Evolutionary conservation across 1,139 yeast species (phyloP).

Genomic region (Maudiozyma humilis): DNA sequence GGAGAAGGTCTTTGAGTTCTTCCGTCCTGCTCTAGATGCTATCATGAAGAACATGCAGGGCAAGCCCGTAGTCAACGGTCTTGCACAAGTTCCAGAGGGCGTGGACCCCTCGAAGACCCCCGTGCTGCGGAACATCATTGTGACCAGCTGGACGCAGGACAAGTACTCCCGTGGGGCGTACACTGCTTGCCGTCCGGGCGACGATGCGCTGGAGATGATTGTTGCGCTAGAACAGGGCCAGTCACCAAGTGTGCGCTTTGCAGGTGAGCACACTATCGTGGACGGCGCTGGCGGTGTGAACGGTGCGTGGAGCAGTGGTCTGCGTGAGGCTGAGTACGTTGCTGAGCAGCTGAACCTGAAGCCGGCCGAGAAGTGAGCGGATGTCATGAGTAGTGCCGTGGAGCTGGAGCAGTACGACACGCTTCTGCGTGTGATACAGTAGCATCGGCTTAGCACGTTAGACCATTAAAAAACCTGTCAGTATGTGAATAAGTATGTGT

Average conservation of each 20-base stretch:
- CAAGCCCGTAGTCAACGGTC: slow-evolving; percentile 15
- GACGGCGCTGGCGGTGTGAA: slow-evolving; percentile 85
- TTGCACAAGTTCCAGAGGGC: slow-evolving; percentile 10
- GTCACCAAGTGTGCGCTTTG: slow-evolving; percentile 56
- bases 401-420: too few species aligned
- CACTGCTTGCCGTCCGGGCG: slow-evolving; percentile 57
- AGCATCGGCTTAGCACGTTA: too few species aligned
- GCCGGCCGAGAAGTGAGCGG: too few species aligned
- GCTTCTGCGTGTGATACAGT: too few species aligned
- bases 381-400: too few species aligned
- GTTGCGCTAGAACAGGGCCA: slow-evolving; percentile 50
- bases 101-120: slow-evolving; percentile 26
- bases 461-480: too few species aligned
- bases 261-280: slow-evolving; percentile 73
- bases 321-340: slow-evolving; percentile 51
- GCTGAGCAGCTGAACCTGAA: slow-evolving; percentile 3
- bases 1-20: slow-evolving; percentile 36
- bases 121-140: slow-evolving; percentile 45
- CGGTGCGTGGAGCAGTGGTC: slow-evolving; percentile 67
- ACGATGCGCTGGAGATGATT: slow-evolving; percentile 54
- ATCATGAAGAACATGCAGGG: slow-evolving; percentile 17
- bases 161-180: slow-evolving; percentile 69
- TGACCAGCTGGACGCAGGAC: slow-evolving; percentile 63
- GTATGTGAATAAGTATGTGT: too few species aligned
- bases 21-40: slow-evolving; percentile 38